A percentile compares a stretch with the other conserved stretches of the same genome.
These are phyloP conservation scores for Podaxis sp. DNA, from an alignment of 768 basidiomycete species.

Conservation along the genomic window DNA sequence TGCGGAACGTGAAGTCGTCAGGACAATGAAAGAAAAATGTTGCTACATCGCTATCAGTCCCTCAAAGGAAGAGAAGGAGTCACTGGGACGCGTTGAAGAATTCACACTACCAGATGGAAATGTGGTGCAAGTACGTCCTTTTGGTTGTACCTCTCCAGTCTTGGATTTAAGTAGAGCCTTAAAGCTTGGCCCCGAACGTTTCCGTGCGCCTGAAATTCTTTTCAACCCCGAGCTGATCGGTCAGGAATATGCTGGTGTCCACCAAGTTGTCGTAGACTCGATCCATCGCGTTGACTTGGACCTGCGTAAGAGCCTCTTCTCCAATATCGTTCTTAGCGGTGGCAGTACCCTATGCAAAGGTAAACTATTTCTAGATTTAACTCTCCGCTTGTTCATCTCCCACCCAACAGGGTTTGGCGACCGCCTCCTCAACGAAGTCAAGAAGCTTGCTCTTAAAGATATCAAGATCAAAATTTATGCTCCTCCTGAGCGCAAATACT, in stretches of 20 bases:
- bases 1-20: conserved; percentile 94
- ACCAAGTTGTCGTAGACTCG: conserved; percentile 98
- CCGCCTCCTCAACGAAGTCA: conserved; percentile 93
- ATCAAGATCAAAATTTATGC: conserved; percentile 99
- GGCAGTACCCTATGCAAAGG: conserved; percentile 96
- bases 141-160: conserved; percentile 2
- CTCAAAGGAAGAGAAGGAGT: conserved; percentile 93
- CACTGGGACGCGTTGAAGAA: conserved; percentile 73
- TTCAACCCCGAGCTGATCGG: conserved; percentile 98
- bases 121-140: conserved; percentile 69
- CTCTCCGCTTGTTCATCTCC: conserved; percentile 11
- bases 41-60: conserved; percentile 95
- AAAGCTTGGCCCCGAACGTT: conserved; percentile 92
- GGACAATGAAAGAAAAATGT: conserved; percentile 97
- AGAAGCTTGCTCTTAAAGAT: conserved; percentile 92
- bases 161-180: conserved; percentile 18
- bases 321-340: conserved; percentile 95
- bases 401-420: conserved; percentile 80
- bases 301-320: conserved; percentile 91
- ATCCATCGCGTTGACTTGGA: conserved; percentile 96
- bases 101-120: conserved; percentile 96
- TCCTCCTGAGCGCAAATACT: conserved; percentile 98
- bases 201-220: conserved; percentile 94
- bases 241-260: conserved; percentile 94
- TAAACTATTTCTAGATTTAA: conserved; percentile 30